phyloP scores from a whole-genome alignment of 1,284 basidiomycete genomes.

The Melanopsichium pennsylvanicum region DNA sequence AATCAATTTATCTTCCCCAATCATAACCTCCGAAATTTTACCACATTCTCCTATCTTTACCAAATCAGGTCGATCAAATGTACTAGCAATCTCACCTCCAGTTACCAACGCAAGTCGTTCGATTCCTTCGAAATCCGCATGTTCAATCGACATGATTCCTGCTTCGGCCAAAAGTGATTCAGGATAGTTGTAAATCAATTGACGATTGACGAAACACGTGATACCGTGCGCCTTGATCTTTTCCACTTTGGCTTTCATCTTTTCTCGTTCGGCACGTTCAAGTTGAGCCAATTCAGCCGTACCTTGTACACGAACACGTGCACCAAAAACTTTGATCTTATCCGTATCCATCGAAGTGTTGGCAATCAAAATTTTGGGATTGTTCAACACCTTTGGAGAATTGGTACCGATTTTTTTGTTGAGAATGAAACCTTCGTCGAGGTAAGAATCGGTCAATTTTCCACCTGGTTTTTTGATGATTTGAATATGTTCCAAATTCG shows the following conservation, averaged over 20 bases:
- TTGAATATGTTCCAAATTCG: slow-evolving; percentile 97
- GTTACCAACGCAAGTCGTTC: slow-evolving; percentile 95
- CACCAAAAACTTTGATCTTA: slow-evolving; percentile 99
- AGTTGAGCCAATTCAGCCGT: slow-evolving; percentile 97
- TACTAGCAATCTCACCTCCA: slow-evolving; percentile 95
- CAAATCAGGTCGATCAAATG: slow-evolving; percentile 90
- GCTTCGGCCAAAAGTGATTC: slow-evolving; percentile 91
- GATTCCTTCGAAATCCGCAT: slow-evolving; percentile 99
- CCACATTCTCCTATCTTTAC: slow-evolving; percentile 94
- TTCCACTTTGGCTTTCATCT: slow-evolving; percentile 99
- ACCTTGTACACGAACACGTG: slow-evolving; percentile 91
- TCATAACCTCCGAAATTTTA: slow-evolving; percentile 97
- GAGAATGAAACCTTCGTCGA: slow-evolving; percentile 98
- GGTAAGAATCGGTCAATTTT: slow-evolving; percentile 96
- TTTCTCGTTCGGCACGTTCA: slow-evolving; percentile 95
- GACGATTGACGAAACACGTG: slow-evolving; percentile 97
- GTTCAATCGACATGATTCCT: slow-evolving; percentile 95
- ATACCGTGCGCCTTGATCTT: slow-evolving; percentile 93
- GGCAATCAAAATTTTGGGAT: slow-evolving; percentile 95
- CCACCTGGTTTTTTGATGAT: slow-evolving; percentile 99
- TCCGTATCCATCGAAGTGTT: slow-evolving; percentile 99
- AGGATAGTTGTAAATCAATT: slow-evolving; percentile 99
- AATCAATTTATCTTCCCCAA: slow-evolving; percentile 98
- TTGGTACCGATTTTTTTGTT: slow-evolving; percentile 96
- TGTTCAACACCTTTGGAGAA: slow-evolving; percentile 91